phyloP scores from a whole-genome alignment of 805 yeast genomes.

The Schwanniomyces polymorphus region DNA sequence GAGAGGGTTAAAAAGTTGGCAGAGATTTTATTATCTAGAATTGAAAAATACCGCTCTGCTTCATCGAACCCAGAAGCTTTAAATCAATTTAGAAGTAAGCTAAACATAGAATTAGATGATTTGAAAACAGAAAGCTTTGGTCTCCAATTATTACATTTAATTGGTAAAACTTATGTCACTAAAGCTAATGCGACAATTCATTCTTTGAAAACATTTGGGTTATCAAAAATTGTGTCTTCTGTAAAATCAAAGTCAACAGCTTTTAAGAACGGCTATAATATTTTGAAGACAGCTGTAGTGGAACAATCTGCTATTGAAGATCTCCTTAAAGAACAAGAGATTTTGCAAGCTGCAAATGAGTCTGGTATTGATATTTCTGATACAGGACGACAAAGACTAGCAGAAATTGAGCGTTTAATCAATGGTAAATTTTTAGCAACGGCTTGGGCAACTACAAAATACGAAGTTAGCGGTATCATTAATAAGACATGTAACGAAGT shows the following conservation, averaged over 20 bases:
- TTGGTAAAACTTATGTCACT: conserved; percentile 74
- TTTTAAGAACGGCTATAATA: conserved; percentile 79
- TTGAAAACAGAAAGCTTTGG: conserved; percentile 96
- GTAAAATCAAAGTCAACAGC: conserved; percentile 82
- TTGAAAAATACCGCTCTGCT: conserved; percentile 57
- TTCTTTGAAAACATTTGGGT: conserved; percentile 81
- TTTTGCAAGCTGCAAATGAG: conserved; percentile 21
- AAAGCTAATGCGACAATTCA: conserved; percentile 74
- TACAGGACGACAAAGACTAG: conserved; percentile 41
- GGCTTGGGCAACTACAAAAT: conserved; percentile 92
- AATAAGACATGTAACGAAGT: conserved; percentile 61
- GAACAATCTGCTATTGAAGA: conserved; percentile 75
- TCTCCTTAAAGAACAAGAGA: conserved; percentile 69
- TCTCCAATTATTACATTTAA: conserved; percentile 75
- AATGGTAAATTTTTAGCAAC: conserved; percentile 91
- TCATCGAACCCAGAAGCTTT: conserved; percentile 62
- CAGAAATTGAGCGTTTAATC: conserved; percentile 76
- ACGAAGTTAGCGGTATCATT: conserved; percentile 85
- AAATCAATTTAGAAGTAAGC: conserved; percentile 50
- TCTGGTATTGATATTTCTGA: conserved; percentile 30
- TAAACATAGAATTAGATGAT: conserved; percentile 67
- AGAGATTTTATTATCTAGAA: conserved; percentile 45
- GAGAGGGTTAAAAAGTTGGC: conserved; percentile 53
- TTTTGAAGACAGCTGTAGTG: conserved; percentile 81
- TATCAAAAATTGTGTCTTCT: conserved; percentile 78